These are phyloP conservation scores for Pontederia paniculata DNA, from an alignment of 176 grass and related monocot genomes.

Conservation along the genomic window DNA sequence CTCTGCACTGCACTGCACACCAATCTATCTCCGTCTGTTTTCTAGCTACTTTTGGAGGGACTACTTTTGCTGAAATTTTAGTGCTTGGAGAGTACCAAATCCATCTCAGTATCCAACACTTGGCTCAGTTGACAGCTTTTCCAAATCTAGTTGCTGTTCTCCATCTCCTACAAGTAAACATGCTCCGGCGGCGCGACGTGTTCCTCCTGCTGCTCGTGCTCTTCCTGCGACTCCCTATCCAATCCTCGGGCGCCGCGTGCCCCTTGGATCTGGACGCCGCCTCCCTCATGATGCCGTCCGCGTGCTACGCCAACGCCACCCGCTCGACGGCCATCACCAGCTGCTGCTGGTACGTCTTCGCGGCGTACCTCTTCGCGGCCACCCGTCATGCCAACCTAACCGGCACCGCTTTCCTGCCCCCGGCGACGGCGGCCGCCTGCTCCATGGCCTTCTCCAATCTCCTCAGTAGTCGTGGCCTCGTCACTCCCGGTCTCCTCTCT, in stretches of 20 bases:
- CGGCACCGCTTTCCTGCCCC: conserved; percentile 39
- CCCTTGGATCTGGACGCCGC: conserved; percentile 44
- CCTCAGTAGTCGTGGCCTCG: conserved; percentile 29
- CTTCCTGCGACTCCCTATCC: background rate
- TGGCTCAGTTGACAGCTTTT: no score
- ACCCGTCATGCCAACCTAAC: conserved; percentile 32
- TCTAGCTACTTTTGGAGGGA: no score
- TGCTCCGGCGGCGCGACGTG: no score
- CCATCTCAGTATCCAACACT: no score
- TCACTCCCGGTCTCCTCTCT: conserved; percentile 25
- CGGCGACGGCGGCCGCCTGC: conserved; percentile 13
- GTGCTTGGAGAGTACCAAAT: no score
- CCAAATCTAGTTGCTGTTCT: no score
- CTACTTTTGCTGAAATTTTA: no score
- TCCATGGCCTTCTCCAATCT: conserved; percentile 25
- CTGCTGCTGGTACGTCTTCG: conserved; percentile 67
- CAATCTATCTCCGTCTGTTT: no score
- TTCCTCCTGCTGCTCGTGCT: background rate
- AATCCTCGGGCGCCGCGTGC: conserved; percentile 8
- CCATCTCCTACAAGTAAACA: no score
- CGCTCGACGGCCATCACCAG: conserved; percentile 15
- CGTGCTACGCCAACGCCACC: conserved; percentile 54
- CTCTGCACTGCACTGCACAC: no score
- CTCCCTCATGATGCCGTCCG: conserved; percentile 29
- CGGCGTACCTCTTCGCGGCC: conserved; percentile 39